Evolutionary conservation across 2,329 filamentous ascomycete species (phyloP).

Genomic region (Lecanicillium sp.): DNA sequence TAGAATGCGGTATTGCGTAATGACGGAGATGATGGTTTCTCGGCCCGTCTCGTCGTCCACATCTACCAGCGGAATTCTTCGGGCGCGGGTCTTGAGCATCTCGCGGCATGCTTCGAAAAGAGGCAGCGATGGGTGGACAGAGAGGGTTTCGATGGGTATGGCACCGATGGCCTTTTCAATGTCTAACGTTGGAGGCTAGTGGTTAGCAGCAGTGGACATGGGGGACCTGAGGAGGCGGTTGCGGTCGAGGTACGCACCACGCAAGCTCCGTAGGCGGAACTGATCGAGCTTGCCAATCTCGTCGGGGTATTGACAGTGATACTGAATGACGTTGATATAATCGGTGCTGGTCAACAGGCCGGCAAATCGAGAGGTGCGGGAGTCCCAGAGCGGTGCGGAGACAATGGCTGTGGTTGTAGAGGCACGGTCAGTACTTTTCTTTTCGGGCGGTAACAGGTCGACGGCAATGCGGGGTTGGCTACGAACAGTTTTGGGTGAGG

Average conservation of each 20-base stretch:
- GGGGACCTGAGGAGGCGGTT: background rate
- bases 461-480: conserved; percentile 3
- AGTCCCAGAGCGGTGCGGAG: conserved; percentile 95
- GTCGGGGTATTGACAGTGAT: conserved; percentile 96
- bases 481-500: conserved; percentile 83
- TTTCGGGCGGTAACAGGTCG: too few species aligned
- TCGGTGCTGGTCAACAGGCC: conserved; percentile 92
- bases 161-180: conserved; percentile 93
- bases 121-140: conserved; percentile 83
- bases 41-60: conserved; percentile 88
- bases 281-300: conserved; percentile 85
- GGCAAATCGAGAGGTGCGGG: conserved; percentile 83
- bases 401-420: conserved; percentile 69
- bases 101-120: conserved; percentile 91
- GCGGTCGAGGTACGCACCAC: conserved; percentile 52
- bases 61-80: conserved; percentile 89
- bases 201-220: conserved; percentile 4
- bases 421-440: conserved; percentile 14
- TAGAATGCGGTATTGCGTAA: conserved; percentile 96
- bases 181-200: conserved; percentile 43
- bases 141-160: conserved; percentile 84
- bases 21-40: conserved; percentile 89
- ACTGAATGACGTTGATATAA: conserved; percentile 98
- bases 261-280: conserved; percentile 83
- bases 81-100: conserved; percentile 89